phyloP scores from a whole-genome alignment of 2,329 filamentous ascomycete genomes.

The Fusarium sp. region DNA sequence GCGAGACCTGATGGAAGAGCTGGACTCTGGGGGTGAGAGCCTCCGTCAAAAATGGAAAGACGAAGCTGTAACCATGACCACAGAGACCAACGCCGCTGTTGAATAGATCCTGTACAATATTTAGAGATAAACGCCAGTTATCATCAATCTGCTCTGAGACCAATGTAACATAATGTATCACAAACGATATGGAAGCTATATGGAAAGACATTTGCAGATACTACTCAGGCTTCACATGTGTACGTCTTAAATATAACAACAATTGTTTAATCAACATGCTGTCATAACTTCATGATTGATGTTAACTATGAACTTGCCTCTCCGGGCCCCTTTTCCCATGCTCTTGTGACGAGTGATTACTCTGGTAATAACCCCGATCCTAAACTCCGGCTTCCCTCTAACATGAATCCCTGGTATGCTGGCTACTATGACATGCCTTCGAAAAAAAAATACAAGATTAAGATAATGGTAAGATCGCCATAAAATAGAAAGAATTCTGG shows the following conservation, averaged over 20 bases:
- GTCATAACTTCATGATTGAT: slow-evolving; percentile 42
- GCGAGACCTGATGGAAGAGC: slow-evolving; percentile 34
- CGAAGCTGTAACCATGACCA: slow-evolving; percentile 7
- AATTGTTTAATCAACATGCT: not conserved
- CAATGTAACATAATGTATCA: slow-evolving; percentile 20
- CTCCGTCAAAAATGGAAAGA: slow-evolving; percentile 30
- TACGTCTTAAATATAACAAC: not conserved
- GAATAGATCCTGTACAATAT: not conserved
- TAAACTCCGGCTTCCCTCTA: slow-evolving; percentile 38
- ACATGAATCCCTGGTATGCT: slow-evolving; percentile 31
- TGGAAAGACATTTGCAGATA: not conserved
- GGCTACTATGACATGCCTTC: slow-evolving; percentile 17
- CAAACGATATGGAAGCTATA: not conserved
- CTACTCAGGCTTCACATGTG: not conserved
- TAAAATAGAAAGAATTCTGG: slow-evolving; percentile 16
- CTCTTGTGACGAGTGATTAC: slow-evolving; percentile 25
- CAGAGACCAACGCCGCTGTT: not conserved
- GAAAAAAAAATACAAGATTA: slow-evolving; percentile 36
- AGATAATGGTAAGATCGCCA: slow-evolving; percentile 21
- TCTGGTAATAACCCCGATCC: slow-evolving; percentile 21
- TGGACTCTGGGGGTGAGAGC: slow-evolving; percentile 29
- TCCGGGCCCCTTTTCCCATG: slow-evolving; percentile 20
- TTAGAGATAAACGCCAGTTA: not conserved
- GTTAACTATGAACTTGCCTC: slow-evolving; percentile 23
- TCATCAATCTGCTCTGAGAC: slow-evolving; percentile 17